A percentile compares a stretch with the other conserved stretches of the same genome.
These are phyloP conservation scores for Yamadazyma friedrichii DNA, from an alignment of 1,139 yeast genomes.

Conservation along the genomic window DNA sequence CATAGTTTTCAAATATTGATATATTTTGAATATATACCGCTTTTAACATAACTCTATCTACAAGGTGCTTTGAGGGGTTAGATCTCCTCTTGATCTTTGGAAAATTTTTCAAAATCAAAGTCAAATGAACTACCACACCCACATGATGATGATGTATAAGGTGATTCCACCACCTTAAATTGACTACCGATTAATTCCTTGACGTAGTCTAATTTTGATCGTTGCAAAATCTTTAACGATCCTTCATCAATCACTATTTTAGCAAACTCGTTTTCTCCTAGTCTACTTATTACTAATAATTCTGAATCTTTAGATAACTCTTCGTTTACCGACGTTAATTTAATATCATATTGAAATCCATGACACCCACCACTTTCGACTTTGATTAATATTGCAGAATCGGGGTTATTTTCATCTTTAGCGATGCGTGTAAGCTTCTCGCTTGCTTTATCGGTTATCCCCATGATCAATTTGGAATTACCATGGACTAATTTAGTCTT, in stretches of 20 bases:
- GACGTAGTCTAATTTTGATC: slow-evolving; percentile 84
- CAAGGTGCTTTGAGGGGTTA: too few species aligned
- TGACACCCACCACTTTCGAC: slow-evolving; percentile 99
- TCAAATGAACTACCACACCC: slow-evolving; percentile 98
- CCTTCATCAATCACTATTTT: slow-evolving; percentile 75
- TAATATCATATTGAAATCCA: slow-evolving; percentile 88
- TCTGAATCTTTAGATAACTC: slow-evolving; percentile 33
- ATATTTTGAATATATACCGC: slow-evolving; percentile 6
- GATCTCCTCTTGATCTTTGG: slow-evolving; percentile 8
- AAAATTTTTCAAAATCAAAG: slow-evolving; percentile 65
- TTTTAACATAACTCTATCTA: slow-evolving; percentile 11
- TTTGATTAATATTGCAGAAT: slow-evolving; percentile 66
- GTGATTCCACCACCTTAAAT: slow-evolving; percentile 87
- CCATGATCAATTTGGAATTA: slow-evolving; percentile 34
- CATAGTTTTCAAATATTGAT: background rate
- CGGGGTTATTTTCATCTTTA: slow-evolving; percentile 54
- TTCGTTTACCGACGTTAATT: slow-evolving; percentile 51
- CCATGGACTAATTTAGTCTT: slow-evolving; percentile 27
- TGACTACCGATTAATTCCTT: slow-evolving; percentile 94
- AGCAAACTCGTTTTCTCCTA: slow-evolving; percentile 45
- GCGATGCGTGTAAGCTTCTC: slow-evolving; percentile 57
- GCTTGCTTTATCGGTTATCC: slow-evolving; percentile 41
- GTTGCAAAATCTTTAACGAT: slow-evolving; percentile 78
- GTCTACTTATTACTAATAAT: slow-evolving; percentile 61
- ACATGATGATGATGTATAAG: slow-evolving; percentile 87